Evolutionary conservation across 1,284 basidiomycete genomes (phyloP), one percentile per base, ranked within the genome.

Genomic region (Cerrena zonata): DNA sequence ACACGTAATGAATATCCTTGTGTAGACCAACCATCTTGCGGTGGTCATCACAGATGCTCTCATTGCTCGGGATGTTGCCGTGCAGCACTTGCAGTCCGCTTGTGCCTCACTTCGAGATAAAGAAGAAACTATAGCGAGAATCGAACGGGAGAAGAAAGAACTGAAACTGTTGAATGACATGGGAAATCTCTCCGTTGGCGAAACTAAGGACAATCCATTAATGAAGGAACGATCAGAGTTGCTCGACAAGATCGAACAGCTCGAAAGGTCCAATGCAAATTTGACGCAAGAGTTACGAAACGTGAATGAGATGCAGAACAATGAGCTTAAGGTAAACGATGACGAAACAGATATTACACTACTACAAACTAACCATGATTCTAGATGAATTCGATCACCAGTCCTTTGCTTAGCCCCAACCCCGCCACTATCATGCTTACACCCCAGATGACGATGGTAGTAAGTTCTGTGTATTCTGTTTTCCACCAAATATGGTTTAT

Each of bases 41-140:
- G 24, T 42, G 19, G 5, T 42, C 4, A 73, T 80, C 2, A 62
- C 65, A 15, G 84, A 88, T 58, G 83, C 82, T 1, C 64, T 82
- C 48, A 69, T 67, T 34, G 84, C 85, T 24, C 78, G 86, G 39
- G 86, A 89, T 61, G 75, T 73, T 30, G 77, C 76, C n/a, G 76
- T 84, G 1, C 65, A 75, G 37, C 78, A 76, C 24, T 74, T 89
- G n/a, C 71, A 75, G 24, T 75, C 79, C 40, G 83, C 82, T 2
- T 84, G 81, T 59, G 65, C 69, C 22, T 79, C 80, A 0, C 68
- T 88, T 52, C 74, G 76, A 26, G 75, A 83, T 59, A 87, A 87
- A 65, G 69, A 75, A 2, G 65, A 69, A 15, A 62, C 69, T 5
- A 78, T 88, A 50, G 70, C 75, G 27, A 66, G 62, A 3, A 64